Base-by-base conservation (phyloP, 139 green algal genomes). In the Microglena sp. region DNA sequence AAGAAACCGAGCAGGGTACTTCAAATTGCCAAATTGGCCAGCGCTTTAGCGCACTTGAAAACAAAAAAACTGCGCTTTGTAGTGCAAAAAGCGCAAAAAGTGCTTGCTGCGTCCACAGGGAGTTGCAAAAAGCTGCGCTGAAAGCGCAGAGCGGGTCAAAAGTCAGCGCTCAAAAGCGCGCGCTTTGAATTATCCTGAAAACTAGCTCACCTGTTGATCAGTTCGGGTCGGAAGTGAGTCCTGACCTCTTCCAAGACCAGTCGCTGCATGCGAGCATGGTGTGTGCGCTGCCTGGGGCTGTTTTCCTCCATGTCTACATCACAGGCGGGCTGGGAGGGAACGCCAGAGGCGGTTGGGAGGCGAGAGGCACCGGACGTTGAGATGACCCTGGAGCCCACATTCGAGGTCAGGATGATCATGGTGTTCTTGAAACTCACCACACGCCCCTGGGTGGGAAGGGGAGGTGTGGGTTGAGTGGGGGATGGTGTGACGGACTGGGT, bases 401-500 rank as follows among this genome's bases (percentile, higher is more conserved):
- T 98, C 71, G 72, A 87, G 29, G 89, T 96, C 68, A 96, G 88
- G 78, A 96, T 89, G 59, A 96, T 74, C 46, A 95, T 76, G 27
- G 82, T 75, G 75, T 94, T 93, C 68, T 94, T 97, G 86, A 98
- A 97, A 46, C 68, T 85, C n/a, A 98, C 85, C 3, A 69, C 72
- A 50, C 92, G 87, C 18, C 92, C 92, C 73, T 95, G 89, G 24
- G 33, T 7, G 15, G 35, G 44, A 7, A 45, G 40, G 4, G 40
- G 45, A 24, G 40, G 40, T 11, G 11, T 11, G 40, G 40, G 11
- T 50, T 50, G 40, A 50, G 40, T 24, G 40, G 18, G 40, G 40
- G 40, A 11, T 50, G 11, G 40, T 50, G 18, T 50, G 60, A 97
- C 94, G 69, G 78, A 74, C 33, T 83, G 68, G 36, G 67, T 85